Conservation (phyloP, 1,139 yeast genomes). For the Insectozyma bohioensis region DNA sequence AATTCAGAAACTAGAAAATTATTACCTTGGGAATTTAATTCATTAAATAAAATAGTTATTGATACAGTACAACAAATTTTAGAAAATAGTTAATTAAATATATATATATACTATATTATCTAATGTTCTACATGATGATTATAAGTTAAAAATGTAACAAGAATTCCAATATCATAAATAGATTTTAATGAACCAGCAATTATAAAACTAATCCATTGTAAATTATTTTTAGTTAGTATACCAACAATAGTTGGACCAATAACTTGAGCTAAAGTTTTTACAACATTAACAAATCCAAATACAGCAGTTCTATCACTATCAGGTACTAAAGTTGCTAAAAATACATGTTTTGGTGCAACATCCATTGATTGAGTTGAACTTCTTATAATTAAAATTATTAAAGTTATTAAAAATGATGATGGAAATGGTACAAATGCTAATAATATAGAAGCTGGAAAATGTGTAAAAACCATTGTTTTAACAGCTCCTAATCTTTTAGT, state of each 20-base stretch:
- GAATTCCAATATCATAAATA: constrained; percentile 40
- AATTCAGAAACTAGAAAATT: constrained; percentile 27
- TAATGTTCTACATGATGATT: constrained; percentile 25
- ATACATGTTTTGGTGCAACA: constrained; percentile 45
- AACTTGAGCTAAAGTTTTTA: constrained; percentile 38
- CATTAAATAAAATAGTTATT: constrained; percentile 30
- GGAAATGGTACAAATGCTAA: constrained; percentile 40
- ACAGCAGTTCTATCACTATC: constrained; percentile 39
- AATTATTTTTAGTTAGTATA: constrained; percentile 25
- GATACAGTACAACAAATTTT: constrained; percentile 46
- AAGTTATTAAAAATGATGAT: constrained; percentile 25
- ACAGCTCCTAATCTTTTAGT: constrained; percentile 46
- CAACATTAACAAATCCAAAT: constrained; percentile 43
- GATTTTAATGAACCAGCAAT: constrained; percentile 40
- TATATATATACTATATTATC: too few species aligned
- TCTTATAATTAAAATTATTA: constrained; percentile 31
- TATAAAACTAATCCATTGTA: constrained; percentile 41
- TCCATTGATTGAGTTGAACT: constrained; percentile 45
- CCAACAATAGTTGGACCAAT: constrained; percentile 43
- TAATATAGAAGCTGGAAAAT: constrained; percentile 42
- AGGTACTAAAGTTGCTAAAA: constrained; percentile 38
- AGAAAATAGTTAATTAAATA: constrained; percentile 10
- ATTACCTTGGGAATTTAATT: constrained; percentile 29
- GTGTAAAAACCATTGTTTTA: constrained; percentile 45
- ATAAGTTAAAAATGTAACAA: constrained; percentile 32